Percentiles rank a stretch among this genome's conserved stretches.
Conservation (phyloP, 306 rosid species). For the Vicia villosa region DNA sequence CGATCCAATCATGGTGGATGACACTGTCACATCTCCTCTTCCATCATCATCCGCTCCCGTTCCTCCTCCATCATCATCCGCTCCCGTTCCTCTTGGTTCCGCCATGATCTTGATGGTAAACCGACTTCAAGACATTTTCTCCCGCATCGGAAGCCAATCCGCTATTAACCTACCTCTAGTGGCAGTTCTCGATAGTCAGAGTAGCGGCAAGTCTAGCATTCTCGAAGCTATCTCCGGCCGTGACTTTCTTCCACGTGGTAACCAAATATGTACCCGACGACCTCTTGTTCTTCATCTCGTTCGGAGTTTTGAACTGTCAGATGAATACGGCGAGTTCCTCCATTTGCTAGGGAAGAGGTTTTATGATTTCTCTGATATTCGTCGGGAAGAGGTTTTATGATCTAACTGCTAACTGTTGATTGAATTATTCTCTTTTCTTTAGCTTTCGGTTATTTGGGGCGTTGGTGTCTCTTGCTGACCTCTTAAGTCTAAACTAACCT, state of each 20-base stretch:
- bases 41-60: no score
- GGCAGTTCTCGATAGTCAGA: slow-evolving; percentile 96
- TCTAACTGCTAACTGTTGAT: slow-evolving; percentile 13
- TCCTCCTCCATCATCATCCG: slow-evolving; percentile 42
- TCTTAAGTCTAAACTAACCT: background rate
- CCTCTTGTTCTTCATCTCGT: slow-evolving; percentile 95
- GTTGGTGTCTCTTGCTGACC: background rate
- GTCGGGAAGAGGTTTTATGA: slow-evolving; percentile 69
- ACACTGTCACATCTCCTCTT: slow-evolving; percentile 44
- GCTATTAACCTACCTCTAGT: slow-evolving; percentile 97
- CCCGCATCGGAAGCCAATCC: slow-evolving; percentile 88
- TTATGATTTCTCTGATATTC: no score
- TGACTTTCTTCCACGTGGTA: slow-evolving; percentile 91
- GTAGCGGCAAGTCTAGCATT: slow-evolving; percentile 98
- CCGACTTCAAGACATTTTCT: slow-evolving; percentile 90
- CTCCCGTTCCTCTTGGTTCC: slow-evolving; percentile 70
- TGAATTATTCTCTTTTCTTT: background rate
- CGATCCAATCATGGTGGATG: slow-evolving; percentile 75
- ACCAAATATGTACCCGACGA: slow-evolving; percentile 88
- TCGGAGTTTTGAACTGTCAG: slow-evolving; percentile 62
- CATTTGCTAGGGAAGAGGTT: no score
- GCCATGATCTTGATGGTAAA: slow-evolving; percentile 86
- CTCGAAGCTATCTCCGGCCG: slow-evolving; percentile 95
- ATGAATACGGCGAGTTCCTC: slow-evolving; percentile 91
- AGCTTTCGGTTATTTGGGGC: background rate